phyloP scores from a whole-genome alignment of 2,329 filamentous ascomycete species.

The Aspergillus thermomutatus region DNA sequence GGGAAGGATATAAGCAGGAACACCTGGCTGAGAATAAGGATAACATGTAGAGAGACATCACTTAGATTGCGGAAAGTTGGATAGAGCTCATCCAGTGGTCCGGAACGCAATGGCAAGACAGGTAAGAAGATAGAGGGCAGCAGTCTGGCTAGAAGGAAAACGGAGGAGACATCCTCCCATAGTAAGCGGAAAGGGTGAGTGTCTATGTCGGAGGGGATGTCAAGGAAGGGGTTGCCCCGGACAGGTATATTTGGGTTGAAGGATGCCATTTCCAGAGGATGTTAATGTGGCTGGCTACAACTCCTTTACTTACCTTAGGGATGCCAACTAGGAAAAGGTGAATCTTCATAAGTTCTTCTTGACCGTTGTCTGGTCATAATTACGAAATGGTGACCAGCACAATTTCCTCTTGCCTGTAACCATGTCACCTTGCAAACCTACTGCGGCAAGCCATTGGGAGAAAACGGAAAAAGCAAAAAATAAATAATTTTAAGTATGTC shows the following conservation, averaged over 20 bases:
- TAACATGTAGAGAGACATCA: neutral
- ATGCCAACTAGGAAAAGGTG: neutral
- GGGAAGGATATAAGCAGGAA: neutral
- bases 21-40: neutral
- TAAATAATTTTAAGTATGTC: too few species aligned
- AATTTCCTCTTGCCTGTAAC: neutral
- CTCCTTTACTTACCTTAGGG: neutral
- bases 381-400: neutral
- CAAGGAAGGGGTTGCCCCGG: conserved; percentile 3
- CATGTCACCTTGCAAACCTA: too few species aligned
- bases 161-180: neutral
- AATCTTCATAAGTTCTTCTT: neutral
- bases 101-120: neutral
- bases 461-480: too few species aligned
- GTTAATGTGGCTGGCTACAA: neutral
- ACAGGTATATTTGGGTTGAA: neutral
- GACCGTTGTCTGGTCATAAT: neutral
- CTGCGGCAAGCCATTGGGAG: too few species aligned
- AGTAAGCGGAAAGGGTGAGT: neutral
- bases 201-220: conserved; percentile 4
- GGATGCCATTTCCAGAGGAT: neutral
- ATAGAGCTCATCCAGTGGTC: conserved; percentile 1
- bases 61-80: neutral
- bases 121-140: neutral
- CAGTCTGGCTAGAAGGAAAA: neutral